These are phyloP conservation scores for Euphorbia tirucalli DNA, from an alignment of 345 rosid genomes.

Conservation along the genomic window DNA sequence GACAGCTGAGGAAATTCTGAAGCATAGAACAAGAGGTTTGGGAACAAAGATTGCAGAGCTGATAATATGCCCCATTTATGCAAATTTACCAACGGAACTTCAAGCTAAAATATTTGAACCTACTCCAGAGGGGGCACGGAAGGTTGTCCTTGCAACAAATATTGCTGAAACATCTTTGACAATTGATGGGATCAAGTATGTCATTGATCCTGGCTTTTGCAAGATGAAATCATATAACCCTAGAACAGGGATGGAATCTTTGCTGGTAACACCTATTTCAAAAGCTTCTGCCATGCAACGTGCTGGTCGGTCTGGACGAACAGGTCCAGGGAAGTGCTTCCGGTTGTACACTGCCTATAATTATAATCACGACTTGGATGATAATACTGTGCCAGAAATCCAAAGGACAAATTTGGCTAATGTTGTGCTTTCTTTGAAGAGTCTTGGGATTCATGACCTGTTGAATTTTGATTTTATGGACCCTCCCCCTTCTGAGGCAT, in stretches of 20 bases:
- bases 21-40: conserved; percentile 80
- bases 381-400: conserved; percentile 88
- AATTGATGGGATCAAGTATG: conserved; percentile 89
- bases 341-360: conserved; percentile 83
- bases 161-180: conserved; percentile 97
- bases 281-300: conserved; percentile 97
- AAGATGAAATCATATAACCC: conserved; percentile 98
- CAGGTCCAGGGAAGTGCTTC: conserved; percentile 92
- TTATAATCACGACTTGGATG: conserved; percentile 83
- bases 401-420: conserved; percentile 93
- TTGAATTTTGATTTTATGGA: conserved; percentile 95
- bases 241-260: conserved; percentile 96
- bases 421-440: conserved; percentile 89
- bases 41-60: conserved; percentile 94
- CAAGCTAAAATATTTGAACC: conserved; percentile 96
- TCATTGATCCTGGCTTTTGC: conserved; percentile 93
- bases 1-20: conserved; percentile 87
- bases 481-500: conserved; percentile 96
- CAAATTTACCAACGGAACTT: conserved; percentile 94
- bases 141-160: conserved; percentile 93
- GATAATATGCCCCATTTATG: conserved; percentile 94
- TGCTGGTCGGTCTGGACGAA: conserved; percentile 95
- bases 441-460: conserved; percentile 95
- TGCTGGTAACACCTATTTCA: conserved; percentile 84
- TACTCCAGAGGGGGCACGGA: conserved; percentile 95